These are phyloP conservation scores for Podila verticillata DNA, from an alignment of 192 early-diverging fungal genomes.

Conservation along the genomic window DNA sequence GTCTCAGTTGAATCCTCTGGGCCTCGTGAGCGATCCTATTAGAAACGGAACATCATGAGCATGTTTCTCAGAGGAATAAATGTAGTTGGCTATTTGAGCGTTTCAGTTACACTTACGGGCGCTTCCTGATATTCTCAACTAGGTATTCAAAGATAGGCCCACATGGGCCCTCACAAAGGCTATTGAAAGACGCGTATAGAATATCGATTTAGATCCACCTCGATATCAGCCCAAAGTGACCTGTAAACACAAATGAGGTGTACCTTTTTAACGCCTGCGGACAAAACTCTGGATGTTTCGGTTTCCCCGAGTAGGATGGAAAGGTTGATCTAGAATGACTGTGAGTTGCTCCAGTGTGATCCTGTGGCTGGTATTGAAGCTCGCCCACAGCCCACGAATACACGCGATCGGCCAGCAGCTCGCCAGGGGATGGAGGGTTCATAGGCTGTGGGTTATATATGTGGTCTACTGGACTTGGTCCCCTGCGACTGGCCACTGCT, in stretches of 20 bases:
- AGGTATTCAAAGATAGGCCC: constrained; percentile 32
- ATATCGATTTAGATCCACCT: too few relatives aligned
- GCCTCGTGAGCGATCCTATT: background rate
- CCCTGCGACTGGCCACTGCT: background rate
- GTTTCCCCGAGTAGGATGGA: background rate
- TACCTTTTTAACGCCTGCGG: constrained; percentile 18
- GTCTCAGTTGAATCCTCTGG: background rate
- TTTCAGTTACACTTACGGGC: constrained; percentile 21
- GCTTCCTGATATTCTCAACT: constrained; percentile 12
- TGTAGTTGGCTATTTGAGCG: too few relatives aligned
- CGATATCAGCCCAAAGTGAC: too few relatives aligned
- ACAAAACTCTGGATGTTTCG: background rate
- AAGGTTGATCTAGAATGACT: background rate
- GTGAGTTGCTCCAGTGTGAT: background rate
- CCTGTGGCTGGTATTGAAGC: constrained; percentile 22
- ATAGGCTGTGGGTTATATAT: background rate
- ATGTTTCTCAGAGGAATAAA: background rate
- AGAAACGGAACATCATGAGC: background rate
- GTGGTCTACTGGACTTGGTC: background rate
- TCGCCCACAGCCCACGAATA: constrained; percentile 28
- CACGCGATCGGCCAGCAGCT: constrained; percentile 17
- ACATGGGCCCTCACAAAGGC: constrained; percentile 29
- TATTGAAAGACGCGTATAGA: background rate
- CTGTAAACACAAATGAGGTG: too few relatives aligned
- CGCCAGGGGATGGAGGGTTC: background rate